Evolutionary conservation across 192 early-diverging fungal genomes (phyloP), one percentile per base, ranked within the genome.

Genomic region (Coemansia sp.): DNA sequence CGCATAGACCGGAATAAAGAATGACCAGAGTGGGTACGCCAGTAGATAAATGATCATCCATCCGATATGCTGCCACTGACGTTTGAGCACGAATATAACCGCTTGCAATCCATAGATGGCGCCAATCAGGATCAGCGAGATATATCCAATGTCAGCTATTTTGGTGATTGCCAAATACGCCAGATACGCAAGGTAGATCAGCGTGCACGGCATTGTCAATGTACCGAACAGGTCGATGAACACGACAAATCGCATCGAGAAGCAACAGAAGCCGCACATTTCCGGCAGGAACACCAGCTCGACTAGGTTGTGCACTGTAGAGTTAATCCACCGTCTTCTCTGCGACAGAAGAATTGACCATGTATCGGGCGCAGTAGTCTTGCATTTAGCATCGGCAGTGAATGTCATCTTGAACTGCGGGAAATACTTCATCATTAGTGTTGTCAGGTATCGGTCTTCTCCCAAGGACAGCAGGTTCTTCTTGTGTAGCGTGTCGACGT

Each of bases 271-370:
- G 16, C 94, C 94, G 66, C 96, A 98, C 77, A 98, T 86, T 65
- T 96, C 87, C 2, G 88, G 85, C 22, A 97, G 66, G 62, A 89
- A 85, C 38, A 95, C 70, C 19, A 98, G 83, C 82, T 98, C 96
- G 47, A 93, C 80, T 65, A 97, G 73, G 68, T 98, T 98, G 80
- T 98, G 96, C 25, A 98, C 89, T 0, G 96, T 98, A 10, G 95
- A 97, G 81, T 98, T 98, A 80, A 98, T 98, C 96, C 96, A 98
- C 22, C 96, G 90, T 67, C 96, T 91, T 25, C 96, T 85, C 78
- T 98, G 96, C 5, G 95, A 97, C 2, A 96, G 72, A 24, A 98
- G 77, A 5, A 98, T 81, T 2, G 78, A 79, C 89, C 92, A 97
- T 32, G 84, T 84, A 66, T 95, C 93, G 7, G 96, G 96, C 1